Conservation (phyloP, 73 alveolate genomes). For the Uronychia binucleata region DNA sequence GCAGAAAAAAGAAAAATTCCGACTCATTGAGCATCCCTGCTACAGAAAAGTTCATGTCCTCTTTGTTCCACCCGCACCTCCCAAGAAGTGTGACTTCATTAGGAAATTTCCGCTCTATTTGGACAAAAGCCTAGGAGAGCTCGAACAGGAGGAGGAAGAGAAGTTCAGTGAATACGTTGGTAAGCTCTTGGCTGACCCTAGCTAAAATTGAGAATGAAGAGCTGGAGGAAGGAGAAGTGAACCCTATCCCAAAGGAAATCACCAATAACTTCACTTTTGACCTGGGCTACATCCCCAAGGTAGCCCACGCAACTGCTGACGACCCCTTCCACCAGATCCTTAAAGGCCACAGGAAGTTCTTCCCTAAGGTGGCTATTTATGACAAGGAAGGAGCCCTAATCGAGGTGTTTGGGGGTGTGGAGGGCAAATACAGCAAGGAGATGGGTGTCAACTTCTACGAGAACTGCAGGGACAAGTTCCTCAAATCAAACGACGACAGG, state of each 20-base stretch:
- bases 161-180: conserved; percentile 5
- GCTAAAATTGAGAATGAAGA: conserved; percentile 21
- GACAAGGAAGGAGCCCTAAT: background rate
- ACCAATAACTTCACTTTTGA: conserved; percentile 17
- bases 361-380: background rate
- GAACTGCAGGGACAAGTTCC: background rate
- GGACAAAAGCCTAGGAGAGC: conserved; percentile 6
- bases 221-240: conserved; percentile 23
- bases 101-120: background rate
- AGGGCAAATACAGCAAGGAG: background rate
- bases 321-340: conserved; percentile 9
- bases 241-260: conserved; percentile 8
- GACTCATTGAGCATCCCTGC: conserved; percentile 31
- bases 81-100: conserved; percentile 14
- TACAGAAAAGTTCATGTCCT: conserved; percentile 17
- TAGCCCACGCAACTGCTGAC: conserved; percentile 24
- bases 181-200: background rate
- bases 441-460: background rate
- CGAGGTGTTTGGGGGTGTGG: background rate
- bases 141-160: background rate
- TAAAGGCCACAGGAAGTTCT: background rate
- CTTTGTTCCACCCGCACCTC: background rate
- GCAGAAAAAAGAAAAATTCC: conserved; percentile 25
- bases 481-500: conserved; percentile 37
- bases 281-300: background rate